Percentiles rank a stretch among this genome's conserved stretches.
Evolutionary conservation across 2,329 filamentous ascomycete genomes (phyloP).

Genomic region (Ceratocystis cubensis): DNA sequence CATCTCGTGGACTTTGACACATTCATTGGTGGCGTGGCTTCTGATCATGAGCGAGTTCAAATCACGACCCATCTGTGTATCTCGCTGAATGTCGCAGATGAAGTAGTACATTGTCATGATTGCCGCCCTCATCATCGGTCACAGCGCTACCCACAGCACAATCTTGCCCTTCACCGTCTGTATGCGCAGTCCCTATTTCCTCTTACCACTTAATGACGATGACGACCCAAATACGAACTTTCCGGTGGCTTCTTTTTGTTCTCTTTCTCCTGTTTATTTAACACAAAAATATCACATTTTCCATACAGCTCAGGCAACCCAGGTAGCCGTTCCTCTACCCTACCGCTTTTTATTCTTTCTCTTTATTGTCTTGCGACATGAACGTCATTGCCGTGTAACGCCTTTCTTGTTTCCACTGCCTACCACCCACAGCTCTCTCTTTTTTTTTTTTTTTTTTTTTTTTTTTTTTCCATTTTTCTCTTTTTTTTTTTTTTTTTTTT

Average conservation of each 20-base stretch:
- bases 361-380: neutral
- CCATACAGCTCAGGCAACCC: too few relatives aligned
- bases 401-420: neutral
- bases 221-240: slow-evolving; percentile 9
- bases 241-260: neutral
- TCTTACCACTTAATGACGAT: slow-evolving; percentile 8
- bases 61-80: neutral
- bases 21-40: neutral
- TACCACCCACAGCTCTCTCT: neutral
- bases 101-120: neutral
- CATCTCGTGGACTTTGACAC: neutral
- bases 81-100: neutral
- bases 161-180: neutral
- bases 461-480: neutral
- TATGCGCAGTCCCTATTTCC: slow-evolving; percentile 25
- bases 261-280: neutral
- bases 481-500: neutral
- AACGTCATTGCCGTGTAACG: neutral
- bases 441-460: neutral
- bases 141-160: neutral
- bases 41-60: neutral
- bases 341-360: neutral
- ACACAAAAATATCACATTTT: neutral
- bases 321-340: neutral
- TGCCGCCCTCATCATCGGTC: neutral